phyloP scores from a whole-genome alignment of 2,329 filamentous ascomycete species.

The Colletotrichum caudatum region DNA sequence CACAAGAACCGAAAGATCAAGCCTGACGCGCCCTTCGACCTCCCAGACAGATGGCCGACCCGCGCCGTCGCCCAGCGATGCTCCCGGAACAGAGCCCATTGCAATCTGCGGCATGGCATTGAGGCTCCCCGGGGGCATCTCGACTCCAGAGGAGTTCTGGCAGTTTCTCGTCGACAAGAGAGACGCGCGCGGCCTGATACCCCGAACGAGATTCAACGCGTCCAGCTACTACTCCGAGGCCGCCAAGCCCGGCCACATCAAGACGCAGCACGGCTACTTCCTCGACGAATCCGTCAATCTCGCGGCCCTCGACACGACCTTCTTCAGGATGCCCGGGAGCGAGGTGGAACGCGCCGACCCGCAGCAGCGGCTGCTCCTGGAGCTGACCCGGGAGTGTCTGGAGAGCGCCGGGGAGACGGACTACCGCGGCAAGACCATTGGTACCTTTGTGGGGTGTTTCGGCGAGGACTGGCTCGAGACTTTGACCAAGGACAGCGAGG shows the following conservation, averaged over 20 bases:
- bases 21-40: too few relatives aligned
- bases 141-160: conserved; percentile 46
- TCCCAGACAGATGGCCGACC: not conserved
- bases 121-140: conserved; percentile 48
- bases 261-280: conserved; percentile 48
- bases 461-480: conserved; percentile 50
- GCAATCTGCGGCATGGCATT: conserved; percentile 49
- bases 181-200: conserved; percentile 44
- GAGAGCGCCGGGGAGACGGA: conserved; percentile 50
- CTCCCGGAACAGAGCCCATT: conserved; percentile 42
- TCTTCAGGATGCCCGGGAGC: conserved; percentile 45
- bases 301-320: conserved; percentile 45
- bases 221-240: conserved; percentile 35
- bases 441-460: conserved; percentile 51
- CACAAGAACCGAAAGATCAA: too few relatives aligned
- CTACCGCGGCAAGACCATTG: conserved; percentile 48
- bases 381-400: conserved; percentile 51
- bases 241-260: conserved; percentile 43
- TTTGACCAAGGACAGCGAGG: conserved; percentile 42
- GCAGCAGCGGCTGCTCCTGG: conserved; percentile 51
- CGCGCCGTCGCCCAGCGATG: not conserved
- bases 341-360: conserved; percentile 53
- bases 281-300: conserved; percentile 47
- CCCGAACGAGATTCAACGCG: conserved; percentile 43
- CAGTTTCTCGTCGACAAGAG: conserved; percentile 45